Base-by-base conservation (phyloP, 2,329 filamentous ascomycete genomes). In the Ascochyta viciae-villosae region DNA sequence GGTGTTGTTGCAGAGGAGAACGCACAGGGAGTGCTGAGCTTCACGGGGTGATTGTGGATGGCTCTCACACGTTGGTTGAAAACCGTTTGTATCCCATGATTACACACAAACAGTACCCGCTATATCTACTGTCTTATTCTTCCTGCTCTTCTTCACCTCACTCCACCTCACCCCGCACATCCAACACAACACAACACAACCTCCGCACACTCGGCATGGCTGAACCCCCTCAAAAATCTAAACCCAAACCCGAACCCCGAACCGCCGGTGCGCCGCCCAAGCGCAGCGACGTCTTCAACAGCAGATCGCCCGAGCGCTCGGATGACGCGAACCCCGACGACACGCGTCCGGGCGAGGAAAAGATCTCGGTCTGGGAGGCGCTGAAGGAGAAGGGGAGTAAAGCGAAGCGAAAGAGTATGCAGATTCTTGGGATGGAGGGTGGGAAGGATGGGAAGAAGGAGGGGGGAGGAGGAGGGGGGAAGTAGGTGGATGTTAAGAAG, bases 1-100 rank as follows among this genome's bases (percentile, higher is more conserved):
- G 81, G 81, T 3, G 65, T 83, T 60, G 71, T 83, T 19, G 73
- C 66, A 8, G 55, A 52, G 27, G 69, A 68, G 40, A 60, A 70
- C 47, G 67, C 53, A 1, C 64, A 71, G 8, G 65, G 62, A 0
- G 45, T 73, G 41, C 15, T 67, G 44, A 47, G 29, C 3, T 55
- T 44, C 33, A 41, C 50, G 13, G 27, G 46, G 39, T 62, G 27
- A 55, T 29, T 12, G 47, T 33, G 7, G 3, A 6, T 16, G 19
- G 19, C 27, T 19, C 38, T 3, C 38, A 26, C 38, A 26, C 13
- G 22, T 8, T 29, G 13, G 27, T 29, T 6, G 29, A 22, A 3
- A 10, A 1, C 22, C 16, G 37, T 37, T 51, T 46, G 37, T 23
- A 33, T 9, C 19, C 4, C 26, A 24, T 49, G 24, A 9, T n/a